Evolutionary conservation across 2,329 filamentous ascomycete species (phyloP).

Genomic region (Penicillium sp.): DNA sequence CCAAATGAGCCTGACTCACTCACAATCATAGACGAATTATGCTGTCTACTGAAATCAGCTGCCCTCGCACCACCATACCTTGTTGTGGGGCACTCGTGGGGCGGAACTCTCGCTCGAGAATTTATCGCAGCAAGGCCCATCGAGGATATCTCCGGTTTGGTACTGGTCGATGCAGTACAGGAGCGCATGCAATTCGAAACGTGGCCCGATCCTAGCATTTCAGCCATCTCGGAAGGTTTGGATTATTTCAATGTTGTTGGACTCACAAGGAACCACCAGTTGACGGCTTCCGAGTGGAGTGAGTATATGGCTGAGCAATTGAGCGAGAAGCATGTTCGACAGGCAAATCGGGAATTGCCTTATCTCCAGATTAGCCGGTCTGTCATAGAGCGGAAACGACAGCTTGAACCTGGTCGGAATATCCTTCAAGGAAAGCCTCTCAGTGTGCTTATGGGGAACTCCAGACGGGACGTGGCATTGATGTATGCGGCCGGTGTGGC

Average conservation of each 20-base stretch:
- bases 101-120: constrained; percentile 4
- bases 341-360: background rate
- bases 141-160: constrained; percentile 1
- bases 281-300: background rate
- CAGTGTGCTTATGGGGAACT: constrained; percentile 1
- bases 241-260: constrained; percentile 4
- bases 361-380: constrained; percentile 1
- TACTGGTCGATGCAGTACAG: constrained; percentile 4
- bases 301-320: constrained; percentile 1
- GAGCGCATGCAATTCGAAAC: constrained; percentile 6
- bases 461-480: background rate
- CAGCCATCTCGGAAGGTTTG: constrained; percentile 1
- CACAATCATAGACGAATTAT: constrained; percentile 4
- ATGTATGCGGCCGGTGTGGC: constrained; percentile 2
- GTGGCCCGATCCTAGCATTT: constrained; percentile 3
- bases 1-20: constrained; percentile 2
- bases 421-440: background rate
- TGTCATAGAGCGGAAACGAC: background rate
- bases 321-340: background rate
- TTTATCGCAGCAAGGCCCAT: background rate
- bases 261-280: background rate
- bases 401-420: background rate
- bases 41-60: background rate
- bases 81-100: constrained; percentile 6
- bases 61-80: constrained; percentile 4